Base-by-base conservation (phyloP, 495 filamentous ascomycete genomes). In the Penicillium riverlandense region DNA sequence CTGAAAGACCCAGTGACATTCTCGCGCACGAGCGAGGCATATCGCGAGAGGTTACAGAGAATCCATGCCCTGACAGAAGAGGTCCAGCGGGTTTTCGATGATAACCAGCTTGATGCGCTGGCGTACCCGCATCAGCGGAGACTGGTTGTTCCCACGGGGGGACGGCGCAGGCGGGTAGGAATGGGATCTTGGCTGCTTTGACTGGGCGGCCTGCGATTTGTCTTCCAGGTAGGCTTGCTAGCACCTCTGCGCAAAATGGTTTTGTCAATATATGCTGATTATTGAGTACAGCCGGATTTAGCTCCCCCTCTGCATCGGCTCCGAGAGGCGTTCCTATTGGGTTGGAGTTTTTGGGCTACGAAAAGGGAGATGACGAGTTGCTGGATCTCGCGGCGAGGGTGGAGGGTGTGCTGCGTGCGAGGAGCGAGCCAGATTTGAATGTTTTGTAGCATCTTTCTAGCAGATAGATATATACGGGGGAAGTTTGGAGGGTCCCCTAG, bases 111-210 rank as follows among this genome's bases (percentile, higher is more conserved):
- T 1, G 78, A 82, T 51, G 79, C 74, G 0, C 40, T 84, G 22
- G 72, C 82, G 45, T 86, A 84, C 53, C 82, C 81, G 8, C 76
- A 84, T 54, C 82, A 86, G 48, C 71, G 72, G 44, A 81, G 81
- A 38, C 62, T 86, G 1, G 76, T 80, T 11, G 79, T 82, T 11
- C 67, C 69, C 32, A 56, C 83, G 36, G 81, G 80, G 4, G 62
- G 63, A 65, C 66, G 0, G 69, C 65, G 0, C 82, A 85, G 59
- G 55, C 56, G 22, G 78, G 78, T 9, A 62, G 82, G 3, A 85
- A 85, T 56, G 82, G 82, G 15, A 77, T 84, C 22, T 56, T 85
- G 6, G 82, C 79, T 3, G 82, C 80, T 5, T 53, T 85, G 48
- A 82, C 80, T 5, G 82, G 80, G 7, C 57, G 52, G n/a, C 82